Conservation (phyloP, 345 rosid genomes). For the Passiflora organensis region DNA sequence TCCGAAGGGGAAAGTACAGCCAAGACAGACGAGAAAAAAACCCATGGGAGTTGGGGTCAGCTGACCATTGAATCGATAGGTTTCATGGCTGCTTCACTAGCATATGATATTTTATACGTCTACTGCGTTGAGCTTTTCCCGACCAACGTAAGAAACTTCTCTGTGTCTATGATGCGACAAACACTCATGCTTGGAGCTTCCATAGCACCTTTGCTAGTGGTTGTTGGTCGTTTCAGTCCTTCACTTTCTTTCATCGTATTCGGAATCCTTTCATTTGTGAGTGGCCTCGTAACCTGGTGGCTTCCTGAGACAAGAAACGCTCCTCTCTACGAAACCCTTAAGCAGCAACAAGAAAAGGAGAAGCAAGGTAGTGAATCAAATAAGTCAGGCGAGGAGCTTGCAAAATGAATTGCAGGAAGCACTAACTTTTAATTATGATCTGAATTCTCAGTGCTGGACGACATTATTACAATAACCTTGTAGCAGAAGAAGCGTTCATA, state of each 20-base stretch:
- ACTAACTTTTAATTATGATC: too few species aligned
- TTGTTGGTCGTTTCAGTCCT: slow-evolving; percentile 45
- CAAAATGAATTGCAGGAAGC: too few species aligned
- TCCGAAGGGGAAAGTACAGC: slow-evolving; percentile 11
- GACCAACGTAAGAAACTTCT: slow-evolving; percentile 61
- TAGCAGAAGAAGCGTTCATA: too few species aligned
- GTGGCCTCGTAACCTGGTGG: slow-evolving; percentile 52
- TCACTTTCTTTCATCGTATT: slow-evolving; percentile 52
- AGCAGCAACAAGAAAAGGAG: slow-evolving; percentile 47
- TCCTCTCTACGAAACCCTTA: slow-evolving; percentile 59
- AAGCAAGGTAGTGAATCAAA: slow-evolving; percentile 6
- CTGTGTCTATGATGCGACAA: slow-evolving; percentile 52
- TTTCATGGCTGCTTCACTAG: slow-evolving; percentile 61
- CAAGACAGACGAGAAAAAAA: background rate
- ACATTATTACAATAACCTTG: too few species aligned
- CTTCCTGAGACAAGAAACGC: slow-evolving; percentile 58
- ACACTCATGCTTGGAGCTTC: slow-evolving; percentile 76
- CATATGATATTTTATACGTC: slow-evolving; percentile 53
- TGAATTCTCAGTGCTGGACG: too few species aligned
- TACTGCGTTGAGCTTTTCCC: slow-evolving; percentile 70
- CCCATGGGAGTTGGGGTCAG: slow-evolving; percentile 45
- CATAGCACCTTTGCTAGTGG: slow-evolving; percentile 57
- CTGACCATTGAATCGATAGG: slow-evolving; percentile 48
- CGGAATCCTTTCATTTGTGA: slow-evolving; percentile 42
- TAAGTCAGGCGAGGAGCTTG: slow-evolving; percentile 18